Conservation (phyloP, 1,284 basidiomycete genomes). For the Tremellales sp. region DNA sequence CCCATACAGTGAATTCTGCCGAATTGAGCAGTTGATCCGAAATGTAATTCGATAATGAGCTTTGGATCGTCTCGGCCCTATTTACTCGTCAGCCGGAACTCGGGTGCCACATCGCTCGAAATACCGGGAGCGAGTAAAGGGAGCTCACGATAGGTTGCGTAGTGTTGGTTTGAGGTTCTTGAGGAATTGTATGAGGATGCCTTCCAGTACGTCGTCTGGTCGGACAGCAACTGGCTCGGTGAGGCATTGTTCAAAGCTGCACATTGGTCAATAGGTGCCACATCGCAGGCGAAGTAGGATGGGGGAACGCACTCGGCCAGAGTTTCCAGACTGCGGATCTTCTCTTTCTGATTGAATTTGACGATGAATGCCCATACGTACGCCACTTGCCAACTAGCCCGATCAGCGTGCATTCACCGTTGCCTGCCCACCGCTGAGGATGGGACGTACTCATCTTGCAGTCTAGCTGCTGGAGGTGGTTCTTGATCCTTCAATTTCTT, state of each 20-base stretch:
- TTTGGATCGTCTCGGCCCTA: constrained; percentile 41
- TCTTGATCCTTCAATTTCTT: neutral
- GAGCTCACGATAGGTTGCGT: constrained; percentile 32
- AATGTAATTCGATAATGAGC: constrained; percentile 37
- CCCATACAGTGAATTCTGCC: constrained; percentile 45
- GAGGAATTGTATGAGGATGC: constrained; percentile 38
- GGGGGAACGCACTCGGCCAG: constrained; percentile 38
- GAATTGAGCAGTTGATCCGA: constrained; percentile 29
- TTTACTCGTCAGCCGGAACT: constrained; percentile 2
- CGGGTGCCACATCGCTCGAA: neutral
- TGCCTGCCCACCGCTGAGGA: neutral
- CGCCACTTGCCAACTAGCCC: constrained; percentile 42
- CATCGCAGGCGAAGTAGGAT: neutral
- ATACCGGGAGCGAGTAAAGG: neutral
- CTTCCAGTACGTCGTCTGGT: constrained; percentile 44
- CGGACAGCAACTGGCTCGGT: constrained; percentile 36
- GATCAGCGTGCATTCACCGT: neutral
- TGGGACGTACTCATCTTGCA: constrained; percentile 39
- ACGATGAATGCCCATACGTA: constrained; percentile 45
- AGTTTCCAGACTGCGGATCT: constrained; percentile 32
- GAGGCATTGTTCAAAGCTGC: constrained; percentile 39
- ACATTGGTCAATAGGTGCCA: neutral
- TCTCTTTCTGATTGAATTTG: constrained; percentile 34
- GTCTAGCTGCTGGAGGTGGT: neutral
- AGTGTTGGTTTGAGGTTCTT: constrained; percentile 34